Base-by-base conservation (phyloP, 2,329 filamentous ascomycete species). In the Ophiosphaerella herpotricha region DNA sequence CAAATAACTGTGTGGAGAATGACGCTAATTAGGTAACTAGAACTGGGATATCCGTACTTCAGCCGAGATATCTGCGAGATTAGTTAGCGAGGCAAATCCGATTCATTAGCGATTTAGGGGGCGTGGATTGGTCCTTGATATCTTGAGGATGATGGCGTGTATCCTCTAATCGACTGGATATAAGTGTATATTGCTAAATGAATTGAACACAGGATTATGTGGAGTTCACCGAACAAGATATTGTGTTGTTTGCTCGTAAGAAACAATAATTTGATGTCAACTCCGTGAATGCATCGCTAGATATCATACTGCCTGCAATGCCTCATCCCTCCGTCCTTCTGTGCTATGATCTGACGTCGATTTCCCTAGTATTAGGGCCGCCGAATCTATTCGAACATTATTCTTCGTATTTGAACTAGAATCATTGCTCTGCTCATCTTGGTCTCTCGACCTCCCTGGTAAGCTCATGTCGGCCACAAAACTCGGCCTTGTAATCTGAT, bases 1-100 rank as follows among this genome's bases (percentile, higher is more conserved):
- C 35, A 39, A n/a, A 46, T 18, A 48, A 43, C 21, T 29, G 34
- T 40, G 50, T 45, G 39, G 58, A 54, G 50, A 46, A 37, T 33
- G 44, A 16, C 53, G 51, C 58, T 58, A 50, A 55, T 61, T 61
- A 61, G 49, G 55, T 61, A 61, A 61, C 40, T 50, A 50, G 52
- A 53, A 46, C 14, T 13, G 0, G 23, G 11, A 21, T 36, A 7
- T 5, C 55, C 53, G 53, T 12, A 47, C 29, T 58, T 50, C 46
- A 47, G 18, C 18, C 52, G 52, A 57, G 40, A 23, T 18, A 24
- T 45, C 39, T 44, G 43, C 54, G 54, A 54, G 35, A 13, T 29
- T 11, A 32, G 13, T 29, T 11, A 32, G 13, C 48, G 54, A 49
- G 24, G 13, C n/a, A 37, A 31, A 18, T 21, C 45, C 45, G 31